Percentiles rank a stretch among this genome's conserved stretches.
Conservation (phyloP, 2,329 filamentous ascomycete species). For the Colletotrichum sp. region DNA sequence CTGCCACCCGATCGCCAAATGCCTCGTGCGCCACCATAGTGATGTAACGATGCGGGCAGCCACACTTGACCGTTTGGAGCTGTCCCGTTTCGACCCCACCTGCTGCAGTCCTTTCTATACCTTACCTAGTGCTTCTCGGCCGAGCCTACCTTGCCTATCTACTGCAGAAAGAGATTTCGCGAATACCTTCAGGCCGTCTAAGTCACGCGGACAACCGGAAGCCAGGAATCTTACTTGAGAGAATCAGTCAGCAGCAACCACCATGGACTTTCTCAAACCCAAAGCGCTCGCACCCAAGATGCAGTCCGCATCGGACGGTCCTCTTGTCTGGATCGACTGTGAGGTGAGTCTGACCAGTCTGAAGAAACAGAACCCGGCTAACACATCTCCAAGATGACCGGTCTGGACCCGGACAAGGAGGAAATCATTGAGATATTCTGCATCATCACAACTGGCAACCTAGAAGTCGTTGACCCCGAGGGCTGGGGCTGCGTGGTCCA, state of each 20-base stretch:
- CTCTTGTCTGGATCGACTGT: slow-evolving; percentile 85
- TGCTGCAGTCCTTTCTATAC: background rate
- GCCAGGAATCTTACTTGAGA: background rate
- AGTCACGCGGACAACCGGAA: background rate
- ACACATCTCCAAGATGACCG: slow-evolving; percentile 78
- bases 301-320: slow-evolving; percentile 46
- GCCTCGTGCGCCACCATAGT: background rate
- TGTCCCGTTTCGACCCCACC: background rate
- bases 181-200: background rate
- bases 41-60: background rate
- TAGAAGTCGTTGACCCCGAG: slow-evolving; percentile 75
- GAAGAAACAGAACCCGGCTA: background rate
- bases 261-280: slow-evolving; percentile 16
- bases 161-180: background rate
- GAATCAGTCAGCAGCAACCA: background rate
- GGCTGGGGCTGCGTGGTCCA: slow-evolving; percentile 86
- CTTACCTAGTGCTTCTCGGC: background rate
- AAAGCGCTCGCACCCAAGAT: background rate
- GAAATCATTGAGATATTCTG: slow-evolving; percentile 92
- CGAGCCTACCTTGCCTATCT: background rate
- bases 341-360: slow-evolving; percentile 42
- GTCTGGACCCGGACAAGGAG: slow-evolving; percentile 77
- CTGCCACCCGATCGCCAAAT: background rate
- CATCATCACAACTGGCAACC: slow-evolving; percentile 82
- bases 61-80: background rate